phyloP scores from a whole-genome alignment of 257 asterid species.

The Penstemon barbatus region DNA sequence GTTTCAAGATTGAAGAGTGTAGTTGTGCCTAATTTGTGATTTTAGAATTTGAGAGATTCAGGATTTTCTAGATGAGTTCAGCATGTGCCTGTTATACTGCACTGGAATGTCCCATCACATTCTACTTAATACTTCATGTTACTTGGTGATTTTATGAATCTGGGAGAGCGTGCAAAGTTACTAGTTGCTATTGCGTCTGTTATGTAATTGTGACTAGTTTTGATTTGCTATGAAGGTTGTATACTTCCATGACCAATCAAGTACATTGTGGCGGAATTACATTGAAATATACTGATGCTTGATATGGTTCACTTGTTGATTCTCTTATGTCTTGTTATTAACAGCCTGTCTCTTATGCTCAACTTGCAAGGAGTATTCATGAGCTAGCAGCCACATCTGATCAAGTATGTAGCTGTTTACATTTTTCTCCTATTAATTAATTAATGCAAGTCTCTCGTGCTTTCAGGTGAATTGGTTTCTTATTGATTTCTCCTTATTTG shows the following conservation, averaged over 20 bases:
- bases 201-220: constrained; percentile 10
- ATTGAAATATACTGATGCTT: constrained; percentile 6
- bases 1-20: background rate
- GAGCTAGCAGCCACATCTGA: constrained; percentile 97
- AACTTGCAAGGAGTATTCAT: constrained; percentile 98
- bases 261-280: background rate
- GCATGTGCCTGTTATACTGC: no score
- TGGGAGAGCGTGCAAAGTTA: background rate
- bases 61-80: background rate
- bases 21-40: background rate
- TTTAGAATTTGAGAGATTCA: background rate
- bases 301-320: constrained; percentile 26
- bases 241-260: constrained; percentile 12
- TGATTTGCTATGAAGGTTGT: constrained; percentile 6
- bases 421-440: constrained; percentile 15
- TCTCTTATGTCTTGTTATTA: constrained; percentile 22
- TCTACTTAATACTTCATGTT: constrained; percentile 5
- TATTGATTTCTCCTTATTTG: constrained; percentile 26
- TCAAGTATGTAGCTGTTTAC: constrained; percentile 57
- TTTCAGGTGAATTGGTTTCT: constrained; percentile 3
- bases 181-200: constrained; percentile 3
- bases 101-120: constrained; percentile 7
- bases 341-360: constrained; percentile 98
- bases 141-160: constrained; percentile 20
- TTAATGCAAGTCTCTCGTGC: constrained; percentile 19